Percentiles rank a stretch among this genome's conserved stretches.
Conservation (phyloP, 2,329 filamentous ascomycete species). For the Talaromyces pinophilus region DNA sequence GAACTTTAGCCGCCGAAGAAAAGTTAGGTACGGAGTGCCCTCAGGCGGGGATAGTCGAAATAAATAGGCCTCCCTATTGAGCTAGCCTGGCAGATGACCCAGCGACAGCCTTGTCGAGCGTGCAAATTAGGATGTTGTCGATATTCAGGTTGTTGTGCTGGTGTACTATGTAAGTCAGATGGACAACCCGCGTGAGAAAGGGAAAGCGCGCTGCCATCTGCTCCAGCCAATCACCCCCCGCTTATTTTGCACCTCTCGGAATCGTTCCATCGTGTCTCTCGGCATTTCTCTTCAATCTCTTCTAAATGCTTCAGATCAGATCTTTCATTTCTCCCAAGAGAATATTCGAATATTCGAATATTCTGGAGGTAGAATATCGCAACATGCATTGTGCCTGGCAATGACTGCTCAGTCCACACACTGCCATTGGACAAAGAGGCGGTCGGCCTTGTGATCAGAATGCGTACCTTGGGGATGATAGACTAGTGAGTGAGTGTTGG, state of each 20-base stretch:
- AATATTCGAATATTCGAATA: not conserved
- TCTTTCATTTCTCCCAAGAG: not conserved
- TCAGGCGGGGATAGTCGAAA: not conserved
- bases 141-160: not conserved
- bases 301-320: not conserved
- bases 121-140: not conserved
- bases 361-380: not conserved
- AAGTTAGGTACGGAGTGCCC: not conserved
- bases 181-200: slow-evolving; percentile 17
- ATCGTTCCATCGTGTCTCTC: not conserved
- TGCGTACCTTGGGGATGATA: slow-evolving; percentile 30
- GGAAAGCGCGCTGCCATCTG: slow-evolving; percentile 6
- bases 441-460: slow-evolving; percentile 10
- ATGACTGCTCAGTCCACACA: too few relatives aligned
- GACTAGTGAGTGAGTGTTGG: not conserved
- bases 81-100: not conserved
- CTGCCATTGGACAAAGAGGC: not conserved
- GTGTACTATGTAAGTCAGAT: slow-evolving; percentile 14
- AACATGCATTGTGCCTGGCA: not conserved
- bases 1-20: not conserved
- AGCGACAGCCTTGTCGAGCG: not conserved
- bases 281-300: not conserved
- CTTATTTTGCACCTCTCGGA: slow-evolving; percentile 15
- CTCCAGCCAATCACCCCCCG: slow-evolving; percentile 17
- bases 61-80: not conserved